A percentile compares a stretch with the other conserved stretches of the same genome.
Evolutionary conservation across 2,329 filamentous ascomycete species (phyloP).

Genomic region (Penicillium griseofulvum): DNA sequence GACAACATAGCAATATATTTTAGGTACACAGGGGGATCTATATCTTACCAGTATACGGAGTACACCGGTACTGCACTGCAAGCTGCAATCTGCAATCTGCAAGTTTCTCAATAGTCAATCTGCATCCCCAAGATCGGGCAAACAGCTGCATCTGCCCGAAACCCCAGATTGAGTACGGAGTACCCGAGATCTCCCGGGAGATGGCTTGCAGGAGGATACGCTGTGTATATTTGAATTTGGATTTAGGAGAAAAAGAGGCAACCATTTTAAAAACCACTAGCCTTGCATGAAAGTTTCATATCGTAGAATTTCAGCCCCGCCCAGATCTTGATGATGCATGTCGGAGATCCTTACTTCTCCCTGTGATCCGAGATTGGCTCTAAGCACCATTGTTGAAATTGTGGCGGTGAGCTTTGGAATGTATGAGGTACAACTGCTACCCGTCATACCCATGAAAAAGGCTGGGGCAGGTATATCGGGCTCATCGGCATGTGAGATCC

Average conservation of each 20-base stretch:
- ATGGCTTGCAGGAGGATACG: conserved; percentile 5
- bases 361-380: conserved; percentile 1
- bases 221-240: background rate
- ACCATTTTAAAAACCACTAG: background rate
- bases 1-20: background rate
- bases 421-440: background rate
- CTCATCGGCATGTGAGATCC: conserved; percentile 1
- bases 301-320: background rate
- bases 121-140: background rate
- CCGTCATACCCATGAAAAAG: background rate
- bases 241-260: background rate
- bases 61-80: background rate
- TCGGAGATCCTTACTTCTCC: conserved; percentile 3
- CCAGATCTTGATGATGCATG: background rate
- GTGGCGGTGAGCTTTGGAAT: conserved; percentile 4
- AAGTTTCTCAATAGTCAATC: background rate
- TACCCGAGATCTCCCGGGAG: background rate
- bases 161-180: conserved; percentile 2
- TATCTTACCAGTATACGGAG: too few relatives aligned
- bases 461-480: background rate
- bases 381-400: background rate
- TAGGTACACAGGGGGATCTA: background rate
- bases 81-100: background rate
- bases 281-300: conserved; percentile 4
- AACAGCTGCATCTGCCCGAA: background rate